Evolutionary conservation across 2,329 filamentous ascomycete species (phyloP).

Genomic region (Apiospora marii): DNA sequence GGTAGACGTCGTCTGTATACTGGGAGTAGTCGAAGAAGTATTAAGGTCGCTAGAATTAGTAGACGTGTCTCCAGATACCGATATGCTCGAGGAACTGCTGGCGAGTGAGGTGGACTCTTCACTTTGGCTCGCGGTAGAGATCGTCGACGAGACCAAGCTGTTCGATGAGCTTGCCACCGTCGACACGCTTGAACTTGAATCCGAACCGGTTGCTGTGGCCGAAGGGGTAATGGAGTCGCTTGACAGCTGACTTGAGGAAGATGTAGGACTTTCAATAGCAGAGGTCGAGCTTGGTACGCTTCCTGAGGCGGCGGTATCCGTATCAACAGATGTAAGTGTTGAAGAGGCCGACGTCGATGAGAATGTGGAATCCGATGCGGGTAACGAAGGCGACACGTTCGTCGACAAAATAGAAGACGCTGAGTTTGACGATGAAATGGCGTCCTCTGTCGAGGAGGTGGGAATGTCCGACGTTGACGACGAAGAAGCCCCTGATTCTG

Average conservation of each 20-base stretch:
- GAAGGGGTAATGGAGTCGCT: not conserved
- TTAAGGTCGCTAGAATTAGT: not conserved
- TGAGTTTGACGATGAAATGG: not conserved
- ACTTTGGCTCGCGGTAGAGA: not conserved
- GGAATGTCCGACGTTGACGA: not conserved
- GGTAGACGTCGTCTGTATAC: not conserved
- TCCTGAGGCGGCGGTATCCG: not conserved
- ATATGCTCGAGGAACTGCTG: not conserved
- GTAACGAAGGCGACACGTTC: not conserved
- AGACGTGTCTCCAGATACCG: not conserved
- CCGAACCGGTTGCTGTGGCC: not conserved
- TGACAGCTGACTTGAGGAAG: not conserved
- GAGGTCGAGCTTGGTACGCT: not conserved
- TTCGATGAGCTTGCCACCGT: not conserved
- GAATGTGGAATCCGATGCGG: not conserved
- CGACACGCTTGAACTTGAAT: not conserved
- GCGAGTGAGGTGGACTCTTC: not conserved
- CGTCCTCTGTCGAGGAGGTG: not conserved
- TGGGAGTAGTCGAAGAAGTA: not conserved
- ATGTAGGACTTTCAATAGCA: not conserved
- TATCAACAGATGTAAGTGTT: not conserved
- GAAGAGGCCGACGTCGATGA: not conserved
- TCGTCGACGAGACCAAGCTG: not conserved
- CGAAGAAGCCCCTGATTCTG: not conserved
- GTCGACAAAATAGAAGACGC: not conserved